Conservation (phyloP, 306 rosid genomes). For the Prunus mongolica region DNA sequence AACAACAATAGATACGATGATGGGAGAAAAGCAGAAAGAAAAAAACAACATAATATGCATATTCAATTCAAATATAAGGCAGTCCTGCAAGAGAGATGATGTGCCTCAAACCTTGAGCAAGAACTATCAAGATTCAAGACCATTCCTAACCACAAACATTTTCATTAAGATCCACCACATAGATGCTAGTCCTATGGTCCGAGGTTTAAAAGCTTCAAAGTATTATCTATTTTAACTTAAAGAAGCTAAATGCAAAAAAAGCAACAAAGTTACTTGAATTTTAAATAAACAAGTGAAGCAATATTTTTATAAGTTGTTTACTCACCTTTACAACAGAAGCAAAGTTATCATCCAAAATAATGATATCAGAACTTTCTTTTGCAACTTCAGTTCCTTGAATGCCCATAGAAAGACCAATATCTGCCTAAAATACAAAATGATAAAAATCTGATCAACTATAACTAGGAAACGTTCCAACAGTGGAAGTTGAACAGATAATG, state of each 20-base stretch:
- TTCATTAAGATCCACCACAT: not conserved
- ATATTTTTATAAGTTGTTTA: not conserved
- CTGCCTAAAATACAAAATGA: conserved; percentile 78
- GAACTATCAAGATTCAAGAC: not conserved
- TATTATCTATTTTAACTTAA: no score
- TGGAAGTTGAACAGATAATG: not conserved
- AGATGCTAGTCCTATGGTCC: not conserved
- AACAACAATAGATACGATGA: no score
- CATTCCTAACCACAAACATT: not conserved
- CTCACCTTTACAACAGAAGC: conserved; percentile 93
- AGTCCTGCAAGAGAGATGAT: not conserved
- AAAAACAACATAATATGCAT: not conserved
- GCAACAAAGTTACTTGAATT: not conserved
- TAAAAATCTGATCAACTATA: conserved; percentile 34
- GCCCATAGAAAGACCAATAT: conserved; percentile 99
- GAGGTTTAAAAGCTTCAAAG: no score
- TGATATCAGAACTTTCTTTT: conserved; percentile 95
- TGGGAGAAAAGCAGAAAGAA: not conserved
- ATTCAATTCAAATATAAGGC: not conserved
- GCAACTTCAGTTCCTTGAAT: conserved; percentile 99
- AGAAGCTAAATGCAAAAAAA: not conserved
- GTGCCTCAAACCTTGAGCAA: not conserved
- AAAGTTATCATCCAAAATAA: conserved; percentile 90
- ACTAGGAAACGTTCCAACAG: conserved; percentile 2
- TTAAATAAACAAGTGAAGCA: not conserved